Evolutionary conservation across 2,329 filamentous ascomycete genomes (phyloP).

Genomic region (Scytalidium sp.): DNA sequence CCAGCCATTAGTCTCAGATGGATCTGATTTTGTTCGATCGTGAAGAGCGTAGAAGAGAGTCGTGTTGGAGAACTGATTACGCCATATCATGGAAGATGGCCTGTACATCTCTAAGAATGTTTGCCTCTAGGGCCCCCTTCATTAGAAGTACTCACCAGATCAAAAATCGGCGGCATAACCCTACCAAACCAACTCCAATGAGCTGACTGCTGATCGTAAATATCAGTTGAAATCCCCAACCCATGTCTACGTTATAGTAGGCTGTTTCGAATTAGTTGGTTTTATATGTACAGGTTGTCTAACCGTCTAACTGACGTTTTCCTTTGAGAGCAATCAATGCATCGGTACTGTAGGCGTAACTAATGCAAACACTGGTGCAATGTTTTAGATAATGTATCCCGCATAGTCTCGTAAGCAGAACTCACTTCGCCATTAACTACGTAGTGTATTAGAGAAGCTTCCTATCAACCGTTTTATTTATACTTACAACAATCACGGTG

Average conservation of each 20-base stretch:
- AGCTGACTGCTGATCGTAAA: conserved; percentile 57
- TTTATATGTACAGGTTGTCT: not conserved
- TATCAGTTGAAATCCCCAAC: conserved; percentile 56
- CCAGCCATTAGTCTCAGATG: conserved; percentile 52
- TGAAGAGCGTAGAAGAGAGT: conserved; percentile 45
- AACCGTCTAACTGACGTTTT: conserved; percentile 7
- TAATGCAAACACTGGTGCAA: conserved; percentile 29
- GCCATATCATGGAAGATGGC: conserved; percentile 19
- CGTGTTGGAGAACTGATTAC: conserved; percentile 8
- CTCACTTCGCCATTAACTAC: conserved; percentile 18
- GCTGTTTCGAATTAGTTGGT: conserved; percentile 43
- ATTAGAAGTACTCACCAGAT: not conserved
- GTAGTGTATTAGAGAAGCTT: conserved; percentile 6
- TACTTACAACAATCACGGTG: conserved; percentile 46
- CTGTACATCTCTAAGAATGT: not conserved
- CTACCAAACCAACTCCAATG: conserved; percentile 7
- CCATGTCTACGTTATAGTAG: conserved; percentile 63
- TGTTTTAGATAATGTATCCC: conserved; percentile 1
- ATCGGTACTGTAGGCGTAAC: conserved; percentile 63
- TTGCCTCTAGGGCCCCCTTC: conserved; percentile 1
- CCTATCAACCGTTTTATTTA: not conserved
- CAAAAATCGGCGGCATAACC: conserved; percentile 6
- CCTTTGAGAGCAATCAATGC: conserved; percentile 64
- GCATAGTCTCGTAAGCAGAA: not conserved
- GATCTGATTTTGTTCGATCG: conserved; percentile 54